Conservation (phyloP, 2,329 filamentous ascomycete genomes). For the Diaporthe sp. region DNA sequence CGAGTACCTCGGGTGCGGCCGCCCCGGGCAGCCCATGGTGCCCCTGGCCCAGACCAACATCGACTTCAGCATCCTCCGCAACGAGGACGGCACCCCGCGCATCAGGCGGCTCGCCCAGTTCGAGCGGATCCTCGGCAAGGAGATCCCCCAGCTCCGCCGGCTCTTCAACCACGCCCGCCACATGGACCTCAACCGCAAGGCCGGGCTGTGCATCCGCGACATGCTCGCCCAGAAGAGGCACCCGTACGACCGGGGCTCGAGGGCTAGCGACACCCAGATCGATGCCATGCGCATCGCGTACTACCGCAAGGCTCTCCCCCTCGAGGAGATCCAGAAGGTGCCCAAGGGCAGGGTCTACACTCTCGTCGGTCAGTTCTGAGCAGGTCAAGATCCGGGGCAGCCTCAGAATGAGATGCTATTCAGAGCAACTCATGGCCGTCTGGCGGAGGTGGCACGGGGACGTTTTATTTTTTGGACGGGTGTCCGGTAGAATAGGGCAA, state of each 20-base stretch:
- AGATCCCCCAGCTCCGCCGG: neutral
- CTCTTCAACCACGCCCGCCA: neutral
- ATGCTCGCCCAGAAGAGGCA: neutral
- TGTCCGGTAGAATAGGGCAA: neutral
- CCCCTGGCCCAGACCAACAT: conserved; percentile 25
- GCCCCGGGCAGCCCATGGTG: neutral
- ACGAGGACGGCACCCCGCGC: neutral
- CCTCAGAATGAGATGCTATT: no score
- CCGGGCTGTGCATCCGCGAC: neutral
- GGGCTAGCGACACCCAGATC: neutral
- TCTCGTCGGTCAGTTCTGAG: neutral
- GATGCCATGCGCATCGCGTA: neutral
- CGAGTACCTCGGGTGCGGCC: conserved; percentile 14
- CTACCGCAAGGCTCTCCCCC: conserved; percentile 24
- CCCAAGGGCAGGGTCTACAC: conserved; percentile 5
- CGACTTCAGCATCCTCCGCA: conserved; percentile 11
- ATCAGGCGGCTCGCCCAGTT: conserved; percentile 11
- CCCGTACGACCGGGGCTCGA: neutral
- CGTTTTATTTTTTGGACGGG: neutral
- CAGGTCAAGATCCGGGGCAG: neutral
- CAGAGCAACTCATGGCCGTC: neutral
- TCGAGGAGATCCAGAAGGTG: conserved; percentile 21
- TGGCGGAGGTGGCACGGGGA: neutral
- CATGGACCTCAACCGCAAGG: neutral
- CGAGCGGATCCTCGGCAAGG: neutral